These are phyloP conservation scores for Penicillium turbatum DNA, from an alignment of 495 filamentous ascomycete genomes.

Conservation along the genomic window DNA sequence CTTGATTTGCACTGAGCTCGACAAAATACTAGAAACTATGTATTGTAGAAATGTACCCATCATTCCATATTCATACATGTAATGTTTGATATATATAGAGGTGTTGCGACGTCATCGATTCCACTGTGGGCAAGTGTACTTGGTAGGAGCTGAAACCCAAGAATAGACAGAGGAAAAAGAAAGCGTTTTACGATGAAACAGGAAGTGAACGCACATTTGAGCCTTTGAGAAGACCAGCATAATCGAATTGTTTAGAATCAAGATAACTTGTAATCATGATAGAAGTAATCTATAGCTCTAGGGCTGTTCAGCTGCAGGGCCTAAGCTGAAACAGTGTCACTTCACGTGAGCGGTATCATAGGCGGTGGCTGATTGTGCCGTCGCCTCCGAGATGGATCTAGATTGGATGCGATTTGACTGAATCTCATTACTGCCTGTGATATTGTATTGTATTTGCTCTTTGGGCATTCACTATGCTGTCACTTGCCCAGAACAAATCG, in stretches of 20 bases:
- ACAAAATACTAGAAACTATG: neutral
- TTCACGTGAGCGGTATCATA: neutral
- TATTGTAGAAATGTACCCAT: neutral
- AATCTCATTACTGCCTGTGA: constrained; percentile 1
- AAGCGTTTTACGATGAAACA: neutral
- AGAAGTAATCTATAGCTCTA: neutral
- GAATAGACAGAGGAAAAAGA: too few species aligned
- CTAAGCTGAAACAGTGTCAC: neutral
- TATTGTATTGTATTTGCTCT: neutral
- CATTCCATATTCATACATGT: neutral
- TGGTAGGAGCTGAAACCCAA: too few species aligned
- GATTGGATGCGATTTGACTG: neutral
- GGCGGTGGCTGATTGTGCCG: constrained; percentile 9
- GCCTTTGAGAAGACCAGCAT: neutral
- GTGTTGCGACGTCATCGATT: neutral
- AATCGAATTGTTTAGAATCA: neutral
- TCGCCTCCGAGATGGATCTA: constrained; percentile 4
- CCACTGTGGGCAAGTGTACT: neutral
- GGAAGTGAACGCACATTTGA: neutral
- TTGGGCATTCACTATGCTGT: constrained; percentile 8
- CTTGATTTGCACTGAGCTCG: neutral
- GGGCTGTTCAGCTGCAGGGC: neutral
- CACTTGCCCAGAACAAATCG: neutral
- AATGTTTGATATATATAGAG: neutral
- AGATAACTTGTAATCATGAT: neutral